A percentile compares a stretch with the other conserved stretches of the same genome.
Evolutionary conservation across 305 asterid species (phyloP).

Genomic region (Rubia occidens): DNA sequence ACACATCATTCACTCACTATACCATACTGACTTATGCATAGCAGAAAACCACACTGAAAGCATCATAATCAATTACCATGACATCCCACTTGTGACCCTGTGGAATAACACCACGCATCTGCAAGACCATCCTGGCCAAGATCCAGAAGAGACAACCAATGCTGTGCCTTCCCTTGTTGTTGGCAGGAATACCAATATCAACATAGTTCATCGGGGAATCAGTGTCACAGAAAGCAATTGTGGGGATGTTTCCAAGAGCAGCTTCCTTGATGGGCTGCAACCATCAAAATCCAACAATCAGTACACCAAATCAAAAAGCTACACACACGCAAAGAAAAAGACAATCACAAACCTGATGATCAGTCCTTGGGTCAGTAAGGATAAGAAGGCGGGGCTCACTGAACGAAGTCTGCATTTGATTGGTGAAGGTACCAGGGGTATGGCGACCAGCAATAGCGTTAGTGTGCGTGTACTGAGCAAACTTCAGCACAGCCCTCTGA

Average conservation of each 20-base stretch:
- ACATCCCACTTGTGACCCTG: slow-evolving; percentile 46
- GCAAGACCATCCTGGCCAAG: slow-evolving; percentile 43
- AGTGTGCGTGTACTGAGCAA: slow-evolving; percentile 40
- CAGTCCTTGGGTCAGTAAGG: slow-evolving; percentile 46
- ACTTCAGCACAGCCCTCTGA: slow-evolving; percentile 46
- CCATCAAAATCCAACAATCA: not conserved
- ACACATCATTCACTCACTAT: not conserved
- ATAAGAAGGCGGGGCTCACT: slow-evolving; percentile 43
- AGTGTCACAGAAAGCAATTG: slow-evolving; percentile 47
- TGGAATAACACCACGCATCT: slow-evolving; percentile 39
- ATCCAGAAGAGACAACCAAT: slow-evolving; percentile 50
- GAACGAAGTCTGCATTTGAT: slow-evolving; percentile 42
- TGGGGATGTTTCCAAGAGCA: slow-evolving; percentile 38
- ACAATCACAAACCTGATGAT: slow-evolving; percentile 33
- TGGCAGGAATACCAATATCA: slow-evolving; percentile 48
- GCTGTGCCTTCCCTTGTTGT: slow-evolving; percentile 46
- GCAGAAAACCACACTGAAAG: not conserved
- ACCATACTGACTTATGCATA: not conserved
- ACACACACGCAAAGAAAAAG: too few relatives aligned
- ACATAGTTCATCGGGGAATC: slow-evolving; percentile 47
- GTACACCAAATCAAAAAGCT: too few relatives aligned
- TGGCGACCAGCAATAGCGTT: slow-evolving; percentile 49
- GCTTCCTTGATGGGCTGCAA: slow-evolving; percentile 45
- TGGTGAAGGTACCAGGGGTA: slow-evolving; percentile 49
- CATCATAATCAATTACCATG: slow-evolving; percentile 25